Evolutionary conservation across 2,329 filamentous ascomycete species (phyloP).

Genomic region (Colletotrichum lini): DNA sequence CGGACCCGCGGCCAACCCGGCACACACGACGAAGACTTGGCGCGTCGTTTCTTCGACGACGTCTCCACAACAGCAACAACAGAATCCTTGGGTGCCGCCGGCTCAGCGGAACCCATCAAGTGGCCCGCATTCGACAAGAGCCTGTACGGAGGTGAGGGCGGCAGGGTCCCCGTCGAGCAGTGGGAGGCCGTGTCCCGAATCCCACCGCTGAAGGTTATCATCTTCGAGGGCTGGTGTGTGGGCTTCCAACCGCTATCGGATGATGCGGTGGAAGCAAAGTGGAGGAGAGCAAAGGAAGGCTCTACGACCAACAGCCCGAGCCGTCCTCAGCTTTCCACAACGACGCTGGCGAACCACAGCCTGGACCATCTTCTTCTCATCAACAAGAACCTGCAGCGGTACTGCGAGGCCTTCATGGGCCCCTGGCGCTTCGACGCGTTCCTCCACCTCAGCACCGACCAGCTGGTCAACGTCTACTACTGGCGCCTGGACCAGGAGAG

Average conservation of each 20-base stretch:
- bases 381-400: conserved; percentile 36
- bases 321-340: conserved; percentile 20
- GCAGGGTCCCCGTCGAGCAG: conserved; percentile 14
- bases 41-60: conserved; percentile 31
- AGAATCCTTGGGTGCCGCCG: not conserved
- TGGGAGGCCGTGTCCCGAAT: conserved; percentile 32
- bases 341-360: conserved; percentile 25
- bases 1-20: conserved; percentile 38
- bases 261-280: conserved; percentile 23
- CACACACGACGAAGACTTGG: conserved; percentile 37
- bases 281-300: conserved; percentile 22
- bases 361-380: conserved; percentile 31
- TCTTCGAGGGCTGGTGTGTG: conserved; percentile 41
- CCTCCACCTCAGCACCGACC: conserved; percentile 34
- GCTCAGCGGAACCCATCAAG: not conserved
- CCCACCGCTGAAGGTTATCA: conserved; percentile 33
- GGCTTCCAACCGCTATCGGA: conserved; percentile 31
- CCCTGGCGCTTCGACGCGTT: conserved; percentile 38
- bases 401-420: conserved; percentile 40
- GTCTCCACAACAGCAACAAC: not conserved
- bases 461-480: conserved; percentile 35
- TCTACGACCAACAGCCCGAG: not conserved
- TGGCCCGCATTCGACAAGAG: conserved; percentile 41
- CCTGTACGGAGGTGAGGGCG: conserved; percentile 32
- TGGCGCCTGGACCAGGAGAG: conserved; percentile 39